Evolutionary conservation across 2,329 filamentous ascomycete species (phyloP).

Genomic region (Clarireedia monteithiana): DNA sequence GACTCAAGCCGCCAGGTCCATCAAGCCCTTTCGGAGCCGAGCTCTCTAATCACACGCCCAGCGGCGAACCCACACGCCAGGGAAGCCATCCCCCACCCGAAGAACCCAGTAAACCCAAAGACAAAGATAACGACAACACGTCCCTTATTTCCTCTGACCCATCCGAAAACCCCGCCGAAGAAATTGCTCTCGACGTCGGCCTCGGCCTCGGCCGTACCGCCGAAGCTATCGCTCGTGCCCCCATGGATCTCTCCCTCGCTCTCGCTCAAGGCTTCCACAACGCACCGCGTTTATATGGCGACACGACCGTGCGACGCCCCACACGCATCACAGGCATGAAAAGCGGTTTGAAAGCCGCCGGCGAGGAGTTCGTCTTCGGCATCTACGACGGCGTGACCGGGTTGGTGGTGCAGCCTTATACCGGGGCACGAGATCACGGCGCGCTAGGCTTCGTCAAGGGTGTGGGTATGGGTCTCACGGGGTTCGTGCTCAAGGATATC

Average conservation of each 20-base stretch:
- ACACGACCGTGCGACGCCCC: slow-evolving; percentile 57
- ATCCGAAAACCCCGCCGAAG: slow-evolving; percentile 16
- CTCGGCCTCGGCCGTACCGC: slow-evolving; percentile 24
- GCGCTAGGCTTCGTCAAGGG: slow-evolving; percentile 4
- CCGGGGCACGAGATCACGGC: slow-evolving; percentile 35
- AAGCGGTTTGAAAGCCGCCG: slow-evolving; percentile 45
- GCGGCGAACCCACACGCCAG: slow-evolving; percentile 13
- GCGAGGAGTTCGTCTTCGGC: slow-evolving; percentile 54
- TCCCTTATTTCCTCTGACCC: slow-evolving; percentile 20
- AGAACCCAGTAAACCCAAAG: not conserved
- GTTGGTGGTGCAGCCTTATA: slow-evolving; percentile 50
- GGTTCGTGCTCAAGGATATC: slow-evolving; percentile 35
- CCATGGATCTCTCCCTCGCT: slow-evolving; percentile 47
- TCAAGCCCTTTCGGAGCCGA: not conserved
- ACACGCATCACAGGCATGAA: slow-evolving; percentile 56
- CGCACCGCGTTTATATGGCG: slow-evolving; percentile 61
- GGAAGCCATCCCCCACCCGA: not conserved
- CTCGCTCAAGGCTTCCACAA: slow-evolving; percentile 65
- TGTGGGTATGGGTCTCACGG: slow-evolving; percentile 4
- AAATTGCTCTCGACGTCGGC: slow-evolving; percentile 23
- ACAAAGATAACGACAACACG: not conserved
- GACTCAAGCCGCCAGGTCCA: not conserved
- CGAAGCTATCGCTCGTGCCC: slow-evolving; percentile 34
- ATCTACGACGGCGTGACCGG: slow-evolving; percentile 60
- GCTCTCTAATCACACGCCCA: slow-evolving; percentile 1